Evolutionary conservation across 257 asterid species (phyloP).

Genomic region (Striga asiatica): DNA sequence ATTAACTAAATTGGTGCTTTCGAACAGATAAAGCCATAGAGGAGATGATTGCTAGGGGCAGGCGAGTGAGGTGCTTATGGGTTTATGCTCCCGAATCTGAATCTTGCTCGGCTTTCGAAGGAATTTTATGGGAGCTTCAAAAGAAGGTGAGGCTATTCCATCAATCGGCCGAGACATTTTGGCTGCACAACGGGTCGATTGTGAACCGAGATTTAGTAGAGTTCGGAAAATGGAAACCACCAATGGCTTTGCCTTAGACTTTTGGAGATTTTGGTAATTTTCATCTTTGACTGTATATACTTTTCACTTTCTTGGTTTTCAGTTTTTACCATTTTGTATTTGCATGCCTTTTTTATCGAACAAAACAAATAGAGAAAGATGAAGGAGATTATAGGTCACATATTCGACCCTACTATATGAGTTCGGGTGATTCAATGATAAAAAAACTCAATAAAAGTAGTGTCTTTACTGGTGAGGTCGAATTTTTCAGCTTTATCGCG

Average conservation of each 20-base stretch:
- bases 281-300: neutral
- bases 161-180: conserved; percentile 82
- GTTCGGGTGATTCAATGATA: too few species aligned
- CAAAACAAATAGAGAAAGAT: too few species aligned
- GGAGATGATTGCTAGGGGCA: conserved; percentile 68
- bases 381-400: too few species aligned
- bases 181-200: conserved; percentile 79
- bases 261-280: neutral
- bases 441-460: too few species aligned
- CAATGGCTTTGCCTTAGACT: conserved; percentile 65
- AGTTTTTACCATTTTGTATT: too few species aligned
- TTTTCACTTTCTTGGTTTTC: neutral
- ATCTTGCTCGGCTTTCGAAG: conserved; percentile 75
- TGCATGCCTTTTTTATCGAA: too few species aligned
- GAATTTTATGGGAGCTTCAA: conserved; percentile 79
- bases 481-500: too few species aligned
- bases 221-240: conserved; percentile 70
- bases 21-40: conserved; percentile 56
- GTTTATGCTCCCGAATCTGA: conserved; percentile 65
- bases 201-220: conserved; percentile 63
- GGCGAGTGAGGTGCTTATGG: conserved; percentile 71
- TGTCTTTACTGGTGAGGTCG: too few species aligned
- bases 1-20: neutral
- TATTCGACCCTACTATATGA: too few species aligned
- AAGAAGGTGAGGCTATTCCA: conserved; percentile 86